Base-by-base conservation (phyloP, 2,329 filamentous ascomycete genomes). In the Sporothrix brasiliensis region DNA sequence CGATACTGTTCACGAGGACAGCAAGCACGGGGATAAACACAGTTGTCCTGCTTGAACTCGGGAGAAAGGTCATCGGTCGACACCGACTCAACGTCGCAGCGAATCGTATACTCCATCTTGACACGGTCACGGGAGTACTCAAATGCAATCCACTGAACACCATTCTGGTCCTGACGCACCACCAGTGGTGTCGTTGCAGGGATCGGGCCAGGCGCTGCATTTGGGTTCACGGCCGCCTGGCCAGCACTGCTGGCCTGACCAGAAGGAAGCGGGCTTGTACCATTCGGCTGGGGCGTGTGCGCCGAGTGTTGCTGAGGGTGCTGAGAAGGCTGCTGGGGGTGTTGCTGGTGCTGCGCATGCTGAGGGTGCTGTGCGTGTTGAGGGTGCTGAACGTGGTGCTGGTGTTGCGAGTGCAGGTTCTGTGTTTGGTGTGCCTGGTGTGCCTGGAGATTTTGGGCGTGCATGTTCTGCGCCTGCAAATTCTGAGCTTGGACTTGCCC, bases 91-190 rank as follows among this genome's bases (percentile, higher is more conserved):
- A 98, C 95, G 76, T 98, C 95, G 79, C 95, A 98, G 68, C 95
- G 91, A 76, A 99, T 99, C 0, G 94, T 97, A 82, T 99, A 99
- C 81, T 98, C 94, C 93, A 98, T 97, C 88, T 99, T 99, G 75
- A 98, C 94, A 60, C 94, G 87, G 78, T 99, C 94, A 72, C 94
- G 89, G 13, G 94, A 98, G 79, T 99, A 99, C 80, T 99, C 95
- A 73, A 98, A 99, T 0, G 93, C 93, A 77, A 98, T 98, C 95
- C 95, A 98, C 80, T 98, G 95, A 7, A 98, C 94, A 10, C 95
- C 95, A 75, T 97, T 98, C 77, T 92, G 91, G 76, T 98, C 95
- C 80, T 98, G 94, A 74, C 94, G 86, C 30, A 98, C 94, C 10
- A 98, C 94, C 10, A 97, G 84, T 0, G 95, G 95, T 0, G 95